Evolutionary conservation across 2,329 filamentous ascomycete genomes (phyloP), one percentile per base, ranked within the genome.

Genomic region (Fusarium sp.): DNA sequence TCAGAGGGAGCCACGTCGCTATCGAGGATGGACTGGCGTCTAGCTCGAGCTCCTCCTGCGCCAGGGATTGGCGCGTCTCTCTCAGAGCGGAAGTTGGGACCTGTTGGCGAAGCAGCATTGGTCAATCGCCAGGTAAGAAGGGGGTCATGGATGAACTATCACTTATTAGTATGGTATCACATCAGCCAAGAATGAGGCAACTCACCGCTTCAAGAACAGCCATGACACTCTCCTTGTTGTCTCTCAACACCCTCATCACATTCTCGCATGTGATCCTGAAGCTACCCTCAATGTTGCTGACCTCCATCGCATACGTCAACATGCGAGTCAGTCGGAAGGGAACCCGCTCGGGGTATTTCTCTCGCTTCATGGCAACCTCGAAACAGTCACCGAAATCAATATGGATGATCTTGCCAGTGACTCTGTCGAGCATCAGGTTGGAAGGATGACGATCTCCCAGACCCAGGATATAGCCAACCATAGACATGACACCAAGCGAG

Each of bases 361-460:
- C 97, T 76, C 97, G 94, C 86, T 99, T 97, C 95, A 98, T 99
- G 30, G 97, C 97, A 63, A 99, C 95, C 83, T 99, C 97, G 85
- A 99, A 99, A 82, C 97, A 99, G 85, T 99, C 97, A 78, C 97
- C 97, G 79, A 99, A 99, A 86, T 99, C 97, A 78, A 99, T 98
- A 82, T 99, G 97, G 75, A 99, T 93, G 72, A 99, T 97, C 86
- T 97, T 98, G 81, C 97, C 97, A 1, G 96, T 98, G 70, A 97
- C 91, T 43, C 95, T 93, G 83, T 99, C 97, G 45, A 99, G 92
- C 93, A 99, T 97, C 79, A 99, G 86, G 83, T 99, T 99, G 70
- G 95, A 98, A 40, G 97, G 97, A 84, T 99, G 97, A 57, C 97
- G 92, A 85, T 99, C 97, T 64, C 97, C 97, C 15, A 99, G 88